A percentile compares a stretch with the other conserved stretches of the same genome.
Evolutionary conservation across 768 basidiomycete species (phyloP).

Genomic region (Suillus placidus): DNA sequence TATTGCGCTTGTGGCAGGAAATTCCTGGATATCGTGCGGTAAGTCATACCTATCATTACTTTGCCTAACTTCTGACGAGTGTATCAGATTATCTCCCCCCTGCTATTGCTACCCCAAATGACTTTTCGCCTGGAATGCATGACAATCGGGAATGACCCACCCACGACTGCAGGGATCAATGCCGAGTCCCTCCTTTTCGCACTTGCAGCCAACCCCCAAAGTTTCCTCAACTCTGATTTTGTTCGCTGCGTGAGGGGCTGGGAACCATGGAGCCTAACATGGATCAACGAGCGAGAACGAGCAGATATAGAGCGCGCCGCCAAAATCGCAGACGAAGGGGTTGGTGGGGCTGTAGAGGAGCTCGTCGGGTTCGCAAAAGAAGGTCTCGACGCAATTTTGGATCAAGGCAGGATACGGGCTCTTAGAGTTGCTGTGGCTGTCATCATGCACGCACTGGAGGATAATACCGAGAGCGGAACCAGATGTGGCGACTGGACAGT

Average conservation of each 20-base stretch:
- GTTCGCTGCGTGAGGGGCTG: slow-evolving; percentile 61
- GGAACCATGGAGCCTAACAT: slow-evolving; percentile 61
- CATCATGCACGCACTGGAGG: slow-evolving; percentile 51
- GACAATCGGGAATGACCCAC: slow-evolving; percentile 61
- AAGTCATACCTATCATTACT: slow-evolving; percentile 14
- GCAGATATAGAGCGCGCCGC: slow-evolving; percentile 63
- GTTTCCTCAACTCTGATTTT: slow-evolving; percentile 61
- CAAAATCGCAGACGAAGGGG: slow-evolving; percentile 65
- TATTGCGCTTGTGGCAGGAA: slow-evolving; percentile 46
- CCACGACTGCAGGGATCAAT: slow-evolving; percentile 62
- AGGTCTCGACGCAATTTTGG: slow-evolving; percentile 44
- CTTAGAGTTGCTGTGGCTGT: slow-evolving; percentile 67
- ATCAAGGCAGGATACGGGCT: slow-evolving; percentile 55
- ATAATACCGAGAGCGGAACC: slow-evolving; percentile 38
- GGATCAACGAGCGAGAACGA: slow-evolving; percentile 62
- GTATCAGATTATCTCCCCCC: slow-evolving; percentile 70
- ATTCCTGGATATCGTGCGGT: slow-evolving; percentile 77
- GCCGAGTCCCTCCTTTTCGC: slow-evolving; percentile 70
- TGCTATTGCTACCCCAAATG: slow-evolving; percentile 72
- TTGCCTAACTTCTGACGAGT: slow-evolving; percentile 11
- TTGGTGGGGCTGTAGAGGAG: slow-evolving; percentile 65
- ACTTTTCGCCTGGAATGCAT: slow-evolving; percentile 74
- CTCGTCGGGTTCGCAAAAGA: slow-evolving; percentile 35
- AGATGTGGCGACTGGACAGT: slow-evolving; percentile 52
- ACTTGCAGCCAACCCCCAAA: slow-evolving; percentile 60